These are phyloP conservation scores for Apiospora koreana DNA, from an alignment of 2,329 filamentous ascomycete genomes.

Conservation along the genomic window DNA sequence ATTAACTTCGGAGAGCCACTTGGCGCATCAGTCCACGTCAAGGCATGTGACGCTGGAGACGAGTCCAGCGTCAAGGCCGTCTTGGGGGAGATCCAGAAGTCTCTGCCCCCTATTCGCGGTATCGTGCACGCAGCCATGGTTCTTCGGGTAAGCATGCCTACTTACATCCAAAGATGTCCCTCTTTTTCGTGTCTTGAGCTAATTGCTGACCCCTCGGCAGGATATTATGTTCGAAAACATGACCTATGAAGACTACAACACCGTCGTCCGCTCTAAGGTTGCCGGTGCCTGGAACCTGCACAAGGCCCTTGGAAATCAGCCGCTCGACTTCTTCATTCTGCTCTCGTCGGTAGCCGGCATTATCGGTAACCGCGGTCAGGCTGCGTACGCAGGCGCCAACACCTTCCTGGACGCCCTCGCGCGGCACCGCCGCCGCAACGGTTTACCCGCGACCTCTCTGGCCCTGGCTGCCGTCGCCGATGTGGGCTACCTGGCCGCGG, in stretches of 20 bases:
- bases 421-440: conserved; percentile 38
- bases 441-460: conserved; percentile 46
- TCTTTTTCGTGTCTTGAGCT: neutral
- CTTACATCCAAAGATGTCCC: conserved; percentile 8
- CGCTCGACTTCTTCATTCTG: conserved; percentile 52
- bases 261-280: conserved; percentile 52
- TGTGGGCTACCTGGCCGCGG: conserved; percentile 51
- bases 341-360: conserved; percentile 52
- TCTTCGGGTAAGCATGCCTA: conserved; percentile 35
- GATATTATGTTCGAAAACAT: conserved; percentile 56
- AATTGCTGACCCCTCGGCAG: conserved; percentile 14
- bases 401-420: conserved; percentile 46
- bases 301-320: conserved; percentile 37
- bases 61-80: conserved; percentile 22
- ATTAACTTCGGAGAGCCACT: conserved; percentile 36
- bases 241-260: conserved; percentile 47
- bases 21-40: conserved; percentile 25
- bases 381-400: conserved; percentile 53
- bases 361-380: conserved; percentile 52
- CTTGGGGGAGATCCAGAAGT: conserved; percentile 22
- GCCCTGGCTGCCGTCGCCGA: conserved; percentile 54
- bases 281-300: conserved; percentile 56
- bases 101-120: conserved; percentile 31
- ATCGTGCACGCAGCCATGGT: conserved; percentile 34
- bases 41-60: conserved; percentile 29